Evolutionary conservation across 805 yeast genomes (phyloP).

Genomic region (Ogataea pilisensis): DNA sequence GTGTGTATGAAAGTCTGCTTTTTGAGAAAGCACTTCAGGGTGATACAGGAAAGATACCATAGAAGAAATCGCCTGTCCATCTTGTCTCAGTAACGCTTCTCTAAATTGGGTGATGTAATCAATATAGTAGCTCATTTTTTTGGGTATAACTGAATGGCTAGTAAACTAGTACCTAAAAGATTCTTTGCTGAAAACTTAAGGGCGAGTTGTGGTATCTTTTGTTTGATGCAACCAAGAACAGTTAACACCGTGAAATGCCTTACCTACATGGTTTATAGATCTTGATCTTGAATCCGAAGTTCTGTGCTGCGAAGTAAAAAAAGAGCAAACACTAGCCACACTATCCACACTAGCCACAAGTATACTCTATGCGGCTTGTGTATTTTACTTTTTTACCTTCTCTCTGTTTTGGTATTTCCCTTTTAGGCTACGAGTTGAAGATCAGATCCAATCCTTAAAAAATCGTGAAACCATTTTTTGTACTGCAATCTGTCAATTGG

Average conservation of each 20-base stretch:
- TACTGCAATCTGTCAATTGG: neutral
- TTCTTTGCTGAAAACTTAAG: neutral
- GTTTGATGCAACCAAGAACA: too few species aligned
- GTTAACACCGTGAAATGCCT: too few species aligned
- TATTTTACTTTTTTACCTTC: neutral
- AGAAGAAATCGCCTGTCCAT: constrained; percentile 10
- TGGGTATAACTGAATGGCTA: too few species aligned
- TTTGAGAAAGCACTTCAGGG: constrained; percentile 16
- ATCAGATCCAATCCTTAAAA: neutral
- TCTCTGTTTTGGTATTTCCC: constrained; percentile 10
- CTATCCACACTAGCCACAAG: neutral
- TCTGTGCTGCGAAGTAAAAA: too few species aligned
- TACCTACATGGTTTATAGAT: too few species aligned
- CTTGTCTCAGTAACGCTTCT: constrained; percentile 7
- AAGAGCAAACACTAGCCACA: neutral
- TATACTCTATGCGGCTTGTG: neutral
- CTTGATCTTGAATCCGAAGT: too few species aligned
- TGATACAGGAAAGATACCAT: constrained; percentile 13
- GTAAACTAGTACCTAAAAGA: neutral
- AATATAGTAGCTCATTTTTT: constrained; percentile 4
- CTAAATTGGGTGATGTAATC: constrained; percentile 12
- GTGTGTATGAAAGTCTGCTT: constrained; percentile 12
- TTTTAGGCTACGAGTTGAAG: constrained; percentile 1
- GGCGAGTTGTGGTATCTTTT: too few species aligned
- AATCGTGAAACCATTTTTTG: neutral